Evolutionary conservation across 2,329 filamentous ascomycete genomes (phyloP).

Genomic region (Penicillium paneum): DNA sequence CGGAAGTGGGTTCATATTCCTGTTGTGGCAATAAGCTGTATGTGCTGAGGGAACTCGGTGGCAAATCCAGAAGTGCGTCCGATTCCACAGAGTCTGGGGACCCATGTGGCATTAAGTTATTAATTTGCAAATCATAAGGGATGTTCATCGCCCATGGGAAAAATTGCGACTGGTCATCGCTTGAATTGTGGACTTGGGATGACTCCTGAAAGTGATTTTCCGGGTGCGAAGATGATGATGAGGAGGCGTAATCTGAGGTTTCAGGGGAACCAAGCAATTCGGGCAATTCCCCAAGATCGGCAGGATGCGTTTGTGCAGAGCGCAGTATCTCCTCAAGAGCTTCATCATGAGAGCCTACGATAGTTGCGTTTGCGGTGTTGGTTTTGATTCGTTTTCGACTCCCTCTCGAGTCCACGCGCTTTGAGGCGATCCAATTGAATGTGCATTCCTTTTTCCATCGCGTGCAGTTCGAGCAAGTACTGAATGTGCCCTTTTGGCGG

Average conservation of each 20-base stretch:
- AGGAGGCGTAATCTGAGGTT: background rate
- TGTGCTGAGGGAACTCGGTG: background rate
- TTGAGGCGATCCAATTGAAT: constrained; percentile 44
- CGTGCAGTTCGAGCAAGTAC: constrained; percentile 43
- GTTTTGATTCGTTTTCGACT: constrained; percentile 4
- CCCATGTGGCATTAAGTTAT: background rate
- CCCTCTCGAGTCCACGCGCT: constrained; percentile 11
- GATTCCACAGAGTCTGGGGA: background rate
- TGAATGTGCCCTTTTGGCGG: constrained; percentile 7
- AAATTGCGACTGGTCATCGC: background rate
- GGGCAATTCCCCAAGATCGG: background rate
- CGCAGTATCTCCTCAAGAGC: background rate
- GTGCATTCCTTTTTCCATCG: constrained; percentile 47
- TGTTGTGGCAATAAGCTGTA: background rate
- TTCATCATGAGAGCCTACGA: background rate
- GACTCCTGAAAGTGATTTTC: background rate
- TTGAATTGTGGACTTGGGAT: background rate
- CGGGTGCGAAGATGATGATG: background rate
- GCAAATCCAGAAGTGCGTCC: background rate
- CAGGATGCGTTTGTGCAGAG: constrained; percentile 3
- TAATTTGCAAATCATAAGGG: background rate
- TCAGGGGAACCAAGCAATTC: background rate
- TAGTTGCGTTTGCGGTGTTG: background rate
- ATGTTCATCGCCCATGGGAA: background rate
- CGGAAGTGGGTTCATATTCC: background rate